A percentile compares a stretch with the other conserved stretches of the same genome.
These are phyloP conservation scores for Harringtonia aguacate DNA, from an alignment of 2,329 filamentous ascomycete species.

Conservation along the genomic window DNA sequence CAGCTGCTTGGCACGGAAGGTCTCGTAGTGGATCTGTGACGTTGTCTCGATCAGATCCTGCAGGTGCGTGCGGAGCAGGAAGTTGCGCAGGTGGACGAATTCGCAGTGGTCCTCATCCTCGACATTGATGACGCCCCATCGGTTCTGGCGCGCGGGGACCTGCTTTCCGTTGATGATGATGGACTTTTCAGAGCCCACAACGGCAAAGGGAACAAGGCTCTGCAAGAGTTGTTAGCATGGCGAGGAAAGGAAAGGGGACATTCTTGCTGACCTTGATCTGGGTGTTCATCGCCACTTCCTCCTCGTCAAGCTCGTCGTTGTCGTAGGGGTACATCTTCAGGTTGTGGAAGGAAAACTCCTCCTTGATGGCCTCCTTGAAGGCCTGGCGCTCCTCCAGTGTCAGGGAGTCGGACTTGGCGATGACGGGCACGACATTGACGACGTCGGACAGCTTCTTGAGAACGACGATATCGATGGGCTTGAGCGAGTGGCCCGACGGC, in stretches of 20 bases:
- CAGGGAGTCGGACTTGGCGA: slow-evolving; percentile 94
- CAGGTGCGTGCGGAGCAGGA: slow-evolving; percentile 94
- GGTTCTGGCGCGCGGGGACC: slow-evolving; percentile 94
- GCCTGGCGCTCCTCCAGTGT: slow-evolving; percentile 90
- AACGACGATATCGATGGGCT: slow-evolving; percentile 98
- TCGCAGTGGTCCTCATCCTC: slow-evolving; percentile 99
- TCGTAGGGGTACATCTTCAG: slow-evolving; percentile 99
- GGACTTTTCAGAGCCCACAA: slow-evolving; percentile 95
- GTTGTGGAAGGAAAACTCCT: slow-evolving; percentile 99
- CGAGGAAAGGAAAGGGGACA: not conserved
- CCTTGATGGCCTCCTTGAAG: slow-evolving; percentile 99
- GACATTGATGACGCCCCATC: slow-evolving; percentile 99
- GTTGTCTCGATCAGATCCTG: slow-evolving; percentile 99
- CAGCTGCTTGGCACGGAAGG: slow-evolving; percentile 98
- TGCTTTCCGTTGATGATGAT: slow-evolving; percentile 97
- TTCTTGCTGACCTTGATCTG: slow-evolving; percentile 75
- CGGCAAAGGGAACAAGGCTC: slow-evolving; percentile 93
- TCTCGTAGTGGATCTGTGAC: slow-evolving; percentile 99
- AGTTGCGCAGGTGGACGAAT: slow-evolving; percentile 97
- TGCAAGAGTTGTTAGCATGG: slow-evolving; percentile 23
- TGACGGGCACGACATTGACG: slow-evolving; percentile 97
- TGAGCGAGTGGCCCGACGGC: slow-evolving; percentile 93
- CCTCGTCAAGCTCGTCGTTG: slow-evolving; percentile 96
- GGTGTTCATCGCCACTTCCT: slow-evolving; percentile 85
- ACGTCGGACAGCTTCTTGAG: slow-evolving; percentile 99